Percentiles rank a stretch among this genome's conserved stretches.
Conservation (phyloP, 371 early-diverging fungal genomes). For the Mucor racemosus region DNA sequence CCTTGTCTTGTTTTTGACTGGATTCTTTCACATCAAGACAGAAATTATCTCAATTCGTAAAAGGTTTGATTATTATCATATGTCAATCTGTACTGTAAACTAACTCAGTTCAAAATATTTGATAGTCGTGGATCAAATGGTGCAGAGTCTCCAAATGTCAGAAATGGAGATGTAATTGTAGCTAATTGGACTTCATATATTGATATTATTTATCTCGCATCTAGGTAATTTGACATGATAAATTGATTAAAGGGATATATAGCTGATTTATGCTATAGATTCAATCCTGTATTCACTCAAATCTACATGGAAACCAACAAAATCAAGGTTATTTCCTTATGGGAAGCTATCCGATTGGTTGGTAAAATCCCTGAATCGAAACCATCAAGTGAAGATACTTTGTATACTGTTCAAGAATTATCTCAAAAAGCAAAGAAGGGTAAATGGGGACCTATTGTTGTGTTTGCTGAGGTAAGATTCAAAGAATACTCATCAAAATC, state of each 20-base stretch:
- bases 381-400: conserved; percentile 11
- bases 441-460: conserved; percentile 71
- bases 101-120: background rate
- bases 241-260: no score
- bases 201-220: conserved; percentile 80
- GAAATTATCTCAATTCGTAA: conserved; percentile 59
- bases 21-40: conserved; percentile 68
- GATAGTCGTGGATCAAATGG: conserved; percentile 21
- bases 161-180: conserved; percentile 75
- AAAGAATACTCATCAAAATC: no score
- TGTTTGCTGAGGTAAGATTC: conserved; percentile 72
- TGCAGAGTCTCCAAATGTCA: conserved; percentile 23
- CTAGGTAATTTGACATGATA: conserved; percentile 40
- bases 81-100: background rate
- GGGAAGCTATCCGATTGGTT: conserved; percentile 61
- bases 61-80: conserved; percentile 43
- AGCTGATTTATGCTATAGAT: conserved; percentile 36
- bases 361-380: conserved; percentile 37
- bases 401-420: conserved; percentile 56
- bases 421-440: conserved; percentile 51
- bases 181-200: conserved; percentile 88
- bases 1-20: conserved; percentile 59
- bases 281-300: conserved; percentile 76
- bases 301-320: conserved; percentile 55
- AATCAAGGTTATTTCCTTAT: conserved; percentile 57